phyloP scores from a whole-genome alignment of 2,329 filamentous ascomycete genomes.

The Fusarium poae region DNA sequence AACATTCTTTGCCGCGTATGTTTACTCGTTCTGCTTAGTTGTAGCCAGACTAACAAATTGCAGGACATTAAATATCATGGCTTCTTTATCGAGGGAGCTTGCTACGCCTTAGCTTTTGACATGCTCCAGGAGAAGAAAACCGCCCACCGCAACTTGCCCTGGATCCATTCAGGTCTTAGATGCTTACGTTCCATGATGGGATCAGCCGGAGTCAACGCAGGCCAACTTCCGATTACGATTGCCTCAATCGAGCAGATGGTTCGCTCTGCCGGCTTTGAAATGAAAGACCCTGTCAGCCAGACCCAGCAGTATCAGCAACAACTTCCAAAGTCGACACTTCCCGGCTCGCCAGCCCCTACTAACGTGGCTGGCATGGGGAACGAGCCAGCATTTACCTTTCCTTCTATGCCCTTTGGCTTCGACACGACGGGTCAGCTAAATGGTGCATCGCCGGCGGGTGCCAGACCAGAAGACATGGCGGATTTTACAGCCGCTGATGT shows the following conservation, averaged over 20 bases:
- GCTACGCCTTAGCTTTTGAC: slow-evolving; percentile 58
- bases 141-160: slow-evolving; percentile 56
- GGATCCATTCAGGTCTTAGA: slow-evolving; percentile 56
- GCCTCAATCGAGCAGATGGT: slow-evolving; percentile 51
- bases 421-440: slow-evolving; percentile 43
- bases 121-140: slow-evolving; percentile 56
- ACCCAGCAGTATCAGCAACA: slow-evolving; percentile 32
- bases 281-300: slow-evolving; percentile 39
- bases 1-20: slow-evolving; percentile 57
- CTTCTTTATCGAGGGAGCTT: slow-evolving; percentile 59
- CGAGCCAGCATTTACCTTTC: slow-evolving; percentile 46
- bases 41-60: slow-evolving; percentile 7
- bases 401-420: slow-evolving; percentile 50
- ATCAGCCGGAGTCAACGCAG: slow-evolving; percentile 35
- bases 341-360: slow-evolving; percentile 35
- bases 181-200: slow-evolving; percentile 54
- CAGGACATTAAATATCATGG: slow-evolving; percentile 60
- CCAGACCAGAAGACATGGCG: slow-evolving; percentile 42
- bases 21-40: neutral
- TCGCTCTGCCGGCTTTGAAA: slow-evolving; percentile 47
- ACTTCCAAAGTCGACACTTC: slow-evolving; percentile 31
- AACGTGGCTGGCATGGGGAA: slow-evolving; percentile 25
- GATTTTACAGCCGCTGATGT: slow-evolving; percentile 50
- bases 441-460: slow-evolving; percentile 35
- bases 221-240: slow-evolving; percentile 45